Base-by-base conservation (phyloP, 2,329 filamentous ascomycete genomes). In the Nothophaeocryptopus gaeumannii region DNA sequence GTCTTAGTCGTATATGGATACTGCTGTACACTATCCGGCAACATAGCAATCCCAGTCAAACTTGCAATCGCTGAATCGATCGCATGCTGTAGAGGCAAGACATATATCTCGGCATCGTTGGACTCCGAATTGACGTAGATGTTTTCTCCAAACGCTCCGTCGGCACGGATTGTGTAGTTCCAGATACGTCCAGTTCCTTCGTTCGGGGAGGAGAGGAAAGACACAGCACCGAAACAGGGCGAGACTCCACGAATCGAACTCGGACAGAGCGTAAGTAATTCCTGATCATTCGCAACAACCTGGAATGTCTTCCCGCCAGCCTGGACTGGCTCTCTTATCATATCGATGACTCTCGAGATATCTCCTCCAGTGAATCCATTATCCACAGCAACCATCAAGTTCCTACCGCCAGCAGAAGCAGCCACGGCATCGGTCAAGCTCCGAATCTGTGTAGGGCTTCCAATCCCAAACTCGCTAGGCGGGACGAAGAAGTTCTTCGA, bases 121-220 rank as follows among this genome's bases (percentile, higher is more conserved):
- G 78, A 76, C 38, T 76, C 69, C n/a, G 74, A 74, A 31, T 83
- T 74, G 29, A 86, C 79, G 56, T 85, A 77, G 53, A 95, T 83
- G 47, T 78, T 80, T 7, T 70, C 67, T 14, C 84, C 84, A 50
- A 95, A 76, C 0, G 82, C 76, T 32, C 85, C 85, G 65, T 96
- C 91, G 2, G 83, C 83, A 49, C 88, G 78, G 20, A 96, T 75
- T 0, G 88, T 91, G 65, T 96, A 96, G 69, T 93, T 95, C 91
- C 91, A 96, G 38, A 80, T 69, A 1, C 79, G 78, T 5, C 77
- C 78, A 1, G 67, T 55, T 8, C 88, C 88, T 70, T 93, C 84
- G 1, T 70, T 77, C 0, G 89, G 88, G 5, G 88, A 95, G 0
- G 85, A 85, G 46, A 82, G 75, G 71, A 95, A 92, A 4, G 86